Evolutionary conservation across 768 basidiomycete genomes (phyloP), one percentile per base, ranked within the genome.

Genomic region (Macrocybe gigantea): DNA sequence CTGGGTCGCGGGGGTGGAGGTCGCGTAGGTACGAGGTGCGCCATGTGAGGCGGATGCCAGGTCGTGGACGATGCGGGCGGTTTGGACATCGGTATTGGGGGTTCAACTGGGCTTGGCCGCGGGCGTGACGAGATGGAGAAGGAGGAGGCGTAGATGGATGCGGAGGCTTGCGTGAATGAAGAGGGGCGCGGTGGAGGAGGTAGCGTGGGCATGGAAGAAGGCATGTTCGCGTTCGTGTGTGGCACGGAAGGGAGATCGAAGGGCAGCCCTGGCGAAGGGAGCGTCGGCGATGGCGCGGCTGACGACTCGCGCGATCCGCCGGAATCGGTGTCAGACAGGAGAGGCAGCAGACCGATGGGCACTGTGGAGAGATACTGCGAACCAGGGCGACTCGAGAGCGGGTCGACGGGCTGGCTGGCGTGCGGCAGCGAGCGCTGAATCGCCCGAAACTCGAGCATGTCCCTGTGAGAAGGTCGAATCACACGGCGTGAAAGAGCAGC

Each of bases 381-480:
- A 13, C 60, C 64, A 9, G 62, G 69, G 33, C 61, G 66, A 36
- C 71, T 73, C 0, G 73, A 64, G 30, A 72, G 51, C 1, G 60
- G 64, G 58, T 76, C 77, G 3, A 62, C 59, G 0, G 68, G 72
- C 63, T 79, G 83, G 45, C 72, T 67, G 2, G 83, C 80, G 13
- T 71, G 68, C 6, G 83, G 83, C 1, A 85, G 69, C 6, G 80
- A 79, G 8, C 79, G 75, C 51, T 81, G 82, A 38, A 87, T 80
- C 53, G 80, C 80, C 55, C 83, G 83, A 38, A 85, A 73, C 59
- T 87, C 84, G 14, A 85, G 74, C 13, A 83, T 56, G 53, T 84
- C 82, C 54, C 82, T 83, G 54, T 44, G 29, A 14, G 31, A 9
- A 3, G 38, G n/a, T 38, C 52, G 49, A 60, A 52, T 52, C 44